A percentile compares a stretch with the other conserved stretches of the same genome.
phyloP scores from a whole-genome alignment of 139 green algal species.

The Ettlia oleoabundans region DNA sequence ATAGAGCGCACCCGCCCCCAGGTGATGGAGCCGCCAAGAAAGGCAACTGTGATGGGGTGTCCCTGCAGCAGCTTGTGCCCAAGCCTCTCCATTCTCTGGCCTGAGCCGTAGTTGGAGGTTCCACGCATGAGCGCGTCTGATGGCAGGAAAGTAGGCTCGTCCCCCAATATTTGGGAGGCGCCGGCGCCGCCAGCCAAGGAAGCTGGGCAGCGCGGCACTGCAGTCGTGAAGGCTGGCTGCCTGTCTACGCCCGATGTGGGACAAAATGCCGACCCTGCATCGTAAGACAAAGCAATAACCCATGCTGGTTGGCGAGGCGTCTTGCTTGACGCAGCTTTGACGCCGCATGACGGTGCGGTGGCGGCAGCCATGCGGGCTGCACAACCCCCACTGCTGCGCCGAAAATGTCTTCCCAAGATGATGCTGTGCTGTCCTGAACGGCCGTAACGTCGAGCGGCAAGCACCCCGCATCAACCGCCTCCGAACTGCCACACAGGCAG shows the following conservation, averaged over 20 bases:
- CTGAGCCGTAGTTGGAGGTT: neutral
- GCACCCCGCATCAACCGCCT: neutral
- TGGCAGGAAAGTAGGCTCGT: neutral
- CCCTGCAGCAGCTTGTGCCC: slow-evolving; percentile 24
- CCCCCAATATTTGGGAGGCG: slow-evolving; percentile 2
- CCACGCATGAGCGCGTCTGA: slow-evolving; percentile 12
- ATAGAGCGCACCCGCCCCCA: slow-evolving; percentile 22
- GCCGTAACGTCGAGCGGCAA: too few species aligned
- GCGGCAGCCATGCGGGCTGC: too few species aligned
- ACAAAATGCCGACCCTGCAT: neutral
- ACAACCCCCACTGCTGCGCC: too few species aligned
- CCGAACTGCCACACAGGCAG: neutral
- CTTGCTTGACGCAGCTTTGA: too few species aligned
- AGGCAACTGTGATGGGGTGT: neutral
- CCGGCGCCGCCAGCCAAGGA: neutral
- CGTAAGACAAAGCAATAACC: neutral
- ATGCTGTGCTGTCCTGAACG: too few species aligned
- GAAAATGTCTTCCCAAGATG: too few species aligned
- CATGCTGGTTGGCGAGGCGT: too few species aligned
- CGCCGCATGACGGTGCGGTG: too few species aligned
- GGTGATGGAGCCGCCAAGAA: slow-evolving; percentile 26
- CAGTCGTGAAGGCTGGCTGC: neutral
- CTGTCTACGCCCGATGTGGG: too few species aligned
- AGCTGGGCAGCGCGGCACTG: neutral
- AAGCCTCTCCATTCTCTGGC: slow-evolving; percentile 18